phyloP scores from a whole-genome alignment of 2,329 filamentous ascomycete species.

The Coniochaeta prunicola region DNA sequence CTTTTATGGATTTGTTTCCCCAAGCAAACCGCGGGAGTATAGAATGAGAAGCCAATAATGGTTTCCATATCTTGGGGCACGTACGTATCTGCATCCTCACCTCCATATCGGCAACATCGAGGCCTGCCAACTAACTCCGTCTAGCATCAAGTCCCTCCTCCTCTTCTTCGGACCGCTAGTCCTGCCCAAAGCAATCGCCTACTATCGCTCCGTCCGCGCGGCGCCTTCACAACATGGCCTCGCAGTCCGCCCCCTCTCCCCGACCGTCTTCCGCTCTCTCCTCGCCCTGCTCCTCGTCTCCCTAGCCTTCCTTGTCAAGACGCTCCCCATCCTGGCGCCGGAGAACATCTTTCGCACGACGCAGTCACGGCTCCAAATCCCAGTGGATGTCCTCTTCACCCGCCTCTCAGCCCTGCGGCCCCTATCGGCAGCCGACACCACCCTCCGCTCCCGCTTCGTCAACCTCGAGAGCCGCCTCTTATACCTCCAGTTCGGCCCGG shows the following conservation, averaged over 20 bases:
- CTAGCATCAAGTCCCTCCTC: slow-evolving; percentile 46
- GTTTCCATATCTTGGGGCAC: slow-evolving; percentile 40
- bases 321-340: slow-evolving; percentile 60
- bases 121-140: neutral
- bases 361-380: slow-evolving; percentile 73
- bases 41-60: slow-evolving; percentile 4
- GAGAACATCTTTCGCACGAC: slow-evolving; percentile 78
- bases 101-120: slow-evolving; percentile 1
- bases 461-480: slow-evolving; percentile 66
- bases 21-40: neutral
- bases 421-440: slow-evolving; percentile 53
- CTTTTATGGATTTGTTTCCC: neutral
- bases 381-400: slow-evolving; percentile 77
- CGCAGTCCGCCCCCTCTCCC: slow-evolving; percentile 48
- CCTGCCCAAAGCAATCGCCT: slow-evolving; percentile 56
- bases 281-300: slow-evolving; percentile 45
- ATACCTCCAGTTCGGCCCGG: slow-evolving; percentile 77
- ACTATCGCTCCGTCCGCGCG: slow-evolving; percentile 50
- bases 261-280: slow-evolving; percentile 48
- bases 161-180: slow-evolving; percentile 65
- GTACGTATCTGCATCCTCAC: slow-evolving; percentile 11
- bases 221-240: slow-evolving; percentile 35
- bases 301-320: slow-evolving; percentile 47
- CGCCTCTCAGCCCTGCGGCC: slow-evolving; percentile 57
- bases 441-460: slow-evolving; percentile 61